Conservation (phyloP, 768 basidiomycete species). For the Panus rudis region DNA sequence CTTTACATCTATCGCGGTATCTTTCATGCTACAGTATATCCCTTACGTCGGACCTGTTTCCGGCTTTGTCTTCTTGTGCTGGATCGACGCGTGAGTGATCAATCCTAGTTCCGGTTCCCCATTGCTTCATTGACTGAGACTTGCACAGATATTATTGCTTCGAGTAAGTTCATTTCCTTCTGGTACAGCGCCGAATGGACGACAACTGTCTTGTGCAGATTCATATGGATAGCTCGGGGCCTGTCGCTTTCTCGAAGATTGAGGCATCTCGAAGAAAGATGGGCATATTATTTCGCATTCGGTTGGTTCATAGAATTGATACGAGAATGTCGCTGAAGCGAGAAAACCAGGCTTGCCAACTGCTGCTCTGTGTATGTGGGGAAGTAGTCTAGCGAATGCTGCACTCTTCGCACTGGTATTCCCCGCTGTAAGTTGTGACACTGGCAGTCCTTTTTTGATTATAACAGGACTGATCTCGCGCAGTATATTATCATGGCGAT, state of each 20-base stretch:
- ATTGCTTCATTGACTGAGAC: not conserved
- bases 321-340: not conserved
- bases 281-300: slow-evolving; percentile 85
- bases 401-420: slow-evolving; percentile 78
- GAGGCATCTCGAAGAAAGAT: slow-evolving; percentile 76
- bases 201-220: slow-evolving; percentile 36
- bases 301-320: slow-evolving; percentile 34
- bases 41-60: slow-evolving; percentile 57
- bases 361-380: slow-evolving; percentile 65
- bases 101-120: not conserved
- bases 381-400: slow-evolving; percentile 71
- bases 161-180: slow-evolving; percentile 46
- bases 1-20: slow-evolving; percentile 63
- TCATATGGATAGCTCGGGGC: slow-evolving; percentile 73
- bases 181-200: slow-evolving; percentile 1
- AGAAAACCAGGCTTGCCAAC: slow-evolving; percentile 72
- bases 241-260: slow-evolving; percentile 62
- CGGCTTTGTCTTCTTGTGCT: slow-evolving; percentile 72
- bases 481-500: slow-evolving; percentile 85
- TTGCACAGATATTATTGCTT: slow-evolving; percentile 76
- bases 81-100: slow-evolving; percentile 78
- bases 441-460: slow-evolving; percentile 1
- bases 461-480: not conserved
- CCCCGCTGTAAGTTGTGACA: slow-evolving; percentile 52
- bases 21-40: slow-evolving; percentile 54